Conservation (phyloP, 164 flowering plant genomes). For the Kingdonia uniflora region DNA sequence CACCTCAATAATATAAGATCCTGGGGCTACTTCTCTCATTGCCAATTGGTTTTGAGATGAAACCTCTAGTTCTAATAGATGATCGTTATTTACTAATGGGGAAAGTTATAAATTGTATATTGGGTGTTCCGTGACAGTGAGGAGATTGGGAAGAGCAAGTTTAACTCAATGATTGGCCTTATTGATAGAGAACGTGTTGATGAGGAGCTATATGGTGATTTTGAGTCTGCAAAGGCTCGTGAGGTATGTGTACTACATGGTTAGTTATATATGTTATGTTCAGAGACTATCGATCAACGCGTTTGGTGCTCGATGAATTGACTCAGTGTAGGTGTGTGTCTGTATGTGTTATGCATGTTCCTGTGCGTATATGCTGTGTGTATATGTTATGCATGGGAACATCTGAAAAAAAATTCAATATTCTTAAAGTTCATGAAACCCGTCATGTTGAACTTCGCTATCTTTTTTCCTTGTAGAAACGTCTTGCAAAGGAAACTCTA, state of each 20-base stretch:
- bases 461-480: constrained; percentile 43
- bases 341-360: too few relatives aligned
- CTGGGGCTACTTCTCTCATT: too few relatives aligned
- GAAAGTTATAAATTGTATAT: neutral
- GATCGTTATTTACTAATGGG: too few relatives aligned
- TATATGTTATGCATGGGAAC: too few relatives aligned
- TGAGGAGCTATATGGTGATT: constrained; percentile 83
- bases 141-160: constrained; percentile 80
- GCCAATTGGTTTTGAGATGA: too few relatives aligned
- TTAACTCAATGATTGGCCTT: constrained; percentile 93
- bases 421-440: neutral
- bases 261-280: neutral
- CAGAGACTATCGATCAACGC: too few relatives aligned
- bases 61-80: too few relatives aligned
- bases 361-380: too few relatives aligned
- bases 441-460: neutral
- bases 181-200: constrained; percentile 86
- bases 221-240: constrained; percentile 81
- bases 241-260: constrained; percentile 45
- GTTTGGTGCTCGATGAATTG: too few relatives aligned
- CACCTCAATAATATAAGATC: too few relatives aligned
- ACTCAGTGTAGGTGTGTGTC: too few relatives aligned
- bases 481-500: constrained; percentile 89
- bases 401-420: too few relatives aligned
- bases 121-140: constrained; percentile 38